These are phyloP conservation scores for Camellia lanceoleosa DNA, from an alignment of 148 eudicot species.

Conservation along the genomic window DNA sequence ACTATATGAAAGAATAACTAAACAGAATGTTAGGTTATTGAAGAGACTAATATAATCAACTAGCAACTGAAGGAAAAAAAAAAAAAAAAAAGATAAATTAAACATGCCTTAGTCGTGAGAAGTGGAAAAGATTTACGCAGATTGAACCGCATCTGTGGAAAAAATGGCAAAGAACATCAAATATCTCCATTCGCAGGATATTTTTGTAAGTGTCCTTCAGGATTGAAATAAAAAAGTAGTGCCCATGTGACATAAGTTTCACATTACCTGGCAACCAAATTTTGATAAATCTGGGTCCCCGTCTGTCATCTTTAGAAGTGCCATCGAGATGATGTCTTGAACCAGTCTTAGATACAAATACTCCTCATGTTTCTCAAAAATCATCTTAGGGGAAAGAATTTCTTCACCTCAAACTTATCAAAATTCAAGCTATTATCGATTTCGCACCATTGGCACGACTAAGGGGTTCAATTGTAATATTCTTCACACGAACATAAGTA, in stretches of 20 bases:
- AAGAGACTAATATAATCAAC: neutral
- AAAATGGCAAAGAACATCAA: neutral
- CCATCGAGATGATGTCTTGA: slow-evolving; percentile 73
- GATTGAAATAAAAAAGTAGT: neutral
- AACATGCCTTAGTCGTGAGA: slow-evolving; percentile 61
- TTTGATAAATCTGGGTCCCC: slow-evolving; percentile 79
- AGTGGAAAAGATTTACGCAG: slow-evolving; percentile 77
- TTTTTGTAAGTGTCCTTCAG: neutral
- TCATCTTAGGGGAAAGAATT: slow-evolving; percentile 61
- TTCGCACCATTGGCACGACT: slow-evolving; percentile 29
- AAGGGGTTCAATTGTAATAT: slow-evolving; percentile 29
- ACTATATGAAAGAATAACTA: neutral
- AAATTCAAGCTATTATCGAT: slow-evolving; percentile 19
- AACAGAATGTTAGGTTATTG: neutral
- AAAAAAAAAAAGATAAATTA: neutral
- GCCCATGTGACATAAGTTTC: neutral
- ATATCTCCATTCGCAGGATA: neutral
- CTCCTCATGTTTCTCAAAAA: slow-evolving; percentile 86
- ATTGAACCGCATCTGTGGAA: slow-evolving; percentile 86
- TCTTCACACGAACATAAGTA: slow-evolving; percentile 80
- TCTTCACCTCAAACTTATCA: slow-evolving; percentile 48
- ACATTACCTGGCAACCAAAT: slow-evolving; percentile 90
- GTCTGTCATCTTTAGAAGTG: slow-evolving; percentile 75
- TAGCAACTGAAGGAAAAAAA: neutral
- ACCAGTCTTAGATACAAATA: slow-evolving; percentile 60